Evolutionary conservation across 768 basidiomycete species (phyloP), one percentile per base, ranked within the genome.

Genomic region (Lactifluus rugatus): DNA sequence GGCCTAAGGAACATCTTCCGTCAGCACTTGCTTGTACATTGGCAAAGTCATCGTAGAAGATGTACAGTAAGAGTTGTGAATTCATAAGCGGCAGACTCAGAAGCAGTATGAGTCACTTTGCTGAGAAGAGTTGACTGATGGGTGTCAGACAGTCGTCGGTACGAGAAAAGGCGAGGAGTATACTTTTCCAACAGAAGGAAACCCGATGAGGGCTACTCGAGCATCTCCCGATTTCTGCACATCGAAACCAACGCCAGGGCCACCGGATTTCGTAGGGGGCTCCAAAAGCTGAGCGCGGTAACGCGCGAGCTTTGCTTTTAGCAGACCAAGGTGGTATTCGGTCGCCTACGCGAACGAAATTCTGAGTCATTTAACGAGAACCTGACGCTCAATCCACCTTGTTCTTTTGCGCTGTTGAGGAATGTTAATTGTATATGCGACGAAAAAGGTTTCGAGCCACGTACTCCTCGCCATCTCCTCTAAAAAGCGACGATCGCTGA

Each of bases 401-500:
- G 72, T 97, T 97, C 77, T 97, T 97, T 75, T 95, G 93, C 50
- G 92, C 90, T 93, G 55, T 44, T 17, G 41, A 23, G 36, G 54
- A 8, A 47, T 1, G 48, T 64, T 34, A 36, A 49, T 31, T 11
- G 26, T 14, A 5, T 31, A 50, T 49, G 58, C 45, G 26, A 28
- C 13, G 54, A 58, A 11, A 25, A 45, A 41, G n/a, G 48, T 10
- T 9, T 32, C 26, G 41, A 25, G 6, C 23, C 1, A 77, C 87
- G 76, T 70, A 92, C 93, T 97, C 73, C 93, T 81, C 63, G 90
- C 86, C 94, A 98, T 96, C 81, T 97, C 94, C 83, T 93, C 91
- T 93, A 68, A 21, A 58, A 19, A 19, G 39, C 14, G 11, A 7
- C n/a, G 10, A 47, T 32, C 31, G 16, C 10, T 50, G 13, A 42